These are phyloP conservation scores for Hypoxylon lienhwacheense DNA, from an alignment of 495 filamentous ascomycete genomes.

Conservation along the genomic window DNA sequence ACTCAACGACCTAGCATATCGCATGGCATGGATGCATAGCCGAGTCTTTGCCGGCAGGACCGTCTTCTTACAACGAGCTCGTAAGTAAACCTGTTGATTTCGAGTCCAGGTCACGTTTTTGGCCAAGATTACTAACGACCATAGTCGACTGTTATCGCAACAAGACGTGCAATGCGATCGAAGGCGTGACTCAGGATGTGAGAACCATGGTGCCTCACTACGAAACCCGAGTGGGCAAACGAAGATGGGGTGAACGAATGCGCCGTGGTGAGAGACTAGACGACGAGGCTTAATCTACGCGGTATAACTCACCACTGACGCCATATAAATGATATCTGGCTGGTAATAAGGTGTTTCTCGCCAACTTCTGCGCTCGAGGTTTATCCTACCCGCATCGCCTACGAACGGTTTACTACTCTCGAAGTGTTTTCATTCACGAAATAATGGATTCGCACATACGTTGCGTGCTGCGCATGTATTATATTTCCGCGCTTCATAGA, in stretches of 20 bases:
- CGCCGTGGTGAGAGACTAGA: slow-evolving; percentile 43
- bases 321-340: slow-evolving; percentile 9
- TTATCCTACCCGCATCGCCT: neutral
- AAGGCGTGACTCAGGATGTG: slow-evolving; percentile 71
- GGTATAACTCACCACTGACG: neutral
- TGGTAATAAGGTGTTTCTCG: neutral
- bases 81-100: slow-evolving; percentile 68
- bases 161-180: slow-evolving; percentile 82
- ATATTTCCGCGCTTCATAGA: slow-evolving; percentile 27
- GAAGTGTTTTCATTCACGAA: slow-evolving; percentile 1
- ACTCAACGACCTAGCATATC: slow-evolving; percentile 89
- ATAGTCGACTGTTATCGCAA: slow-evolving; percentile 92
- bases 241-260: slow-evolving; percentile 74
- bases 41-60: slow-evolving; percentile 80
- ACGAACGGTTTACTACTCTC: slow-evolving; percentile 1
- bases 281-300: slow-evolving; percentile 34
- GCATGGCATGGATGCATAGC: slow-evolving; percentile 94
- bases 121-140: slow-evolving; percentile 27
- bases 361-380: neutral
- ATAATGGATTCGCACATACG: slow-evolving; percentile 13
- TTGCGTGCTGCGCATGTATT: slow-evolving; percentile 19
- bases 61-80: slow-evolving; percentile 87
- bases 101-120: neutral
- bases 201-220: slow-evolving; percentile 75
- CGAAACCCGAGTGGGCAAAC: slow-evolving; percentile 86